Percentiles rank a stretch among this genome's conserved stretches.
These are phyloP conservation scores for Aspergillus vadensis DNA, from an alignment of 2,329 filamentous ascomycete species.

Conservation along the genomic window DNA sequence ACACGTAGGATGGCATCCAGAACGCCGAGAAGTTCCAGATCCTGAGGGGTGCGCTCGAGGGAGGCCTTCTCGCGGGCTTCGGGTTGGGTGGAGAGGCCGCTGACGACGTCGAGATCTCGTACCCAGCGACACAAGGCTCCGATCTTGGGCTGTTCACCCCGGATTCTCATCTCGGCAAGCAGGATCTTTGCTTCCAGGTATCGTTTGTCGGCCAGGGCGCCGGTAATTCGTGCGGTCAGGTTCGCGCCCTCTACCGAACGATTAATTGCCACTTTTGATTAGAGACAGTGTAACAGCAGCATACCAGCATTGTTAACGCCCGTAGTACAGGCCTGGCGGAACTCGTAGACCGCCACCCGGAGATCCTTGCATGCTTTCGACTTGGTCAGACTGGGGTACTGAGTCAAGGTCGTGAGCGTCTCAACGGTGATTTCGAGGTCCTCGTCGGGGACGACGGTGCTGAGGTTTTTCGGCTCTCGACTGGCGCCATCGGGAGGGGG, in stretches of 20 bases:
- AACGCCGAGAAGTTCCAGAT: conserved; percentile 60
- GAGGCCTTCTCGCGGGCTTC: conserved; percentile 39
- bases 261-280: conserved; percentile 13
- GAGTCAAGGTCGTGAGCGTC: conserved; percentile 60
- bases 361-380: conserved; percentile 68
- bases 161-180: conserved; percentile 69
- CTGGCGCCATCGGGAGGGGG: conserved; percentile 30
- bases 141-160: conserved; percentile 65
- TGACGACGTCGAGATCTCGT: conserved; percentile 69
- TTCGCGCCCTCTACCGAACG: conserved; percentile 55
- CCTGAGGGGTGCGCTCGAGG: conserved; percentile 37
- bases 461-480: conserved; percentile 30
- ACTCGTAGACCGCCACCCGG: conserved; percentile 67
- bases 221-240: conserved; percentile 67
- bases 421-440: conserved; percentile 70
- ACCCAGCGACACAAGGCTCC: conserved; percentile 73
- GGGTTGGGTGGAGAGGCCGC: conserved; percentile 62
- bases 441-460: conserved; percentile 47
- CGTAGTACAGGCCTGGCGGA: conserved; percentile 68
- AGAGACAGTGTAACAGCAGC: conserved; percentile 11
- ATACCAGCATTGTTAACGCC: conserved; percentile 61
- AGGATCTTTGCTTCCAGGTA: conserved; percentile 66
- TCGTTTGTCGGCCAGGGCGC: conserved; percentile 65
- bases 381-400: conserved; percentile 66
- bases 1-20: conserved; percentile 66